Conservation (phyloP, 2,329 filamentous ascomycete genomes). For the Aspergillus fischeri region DNA sequence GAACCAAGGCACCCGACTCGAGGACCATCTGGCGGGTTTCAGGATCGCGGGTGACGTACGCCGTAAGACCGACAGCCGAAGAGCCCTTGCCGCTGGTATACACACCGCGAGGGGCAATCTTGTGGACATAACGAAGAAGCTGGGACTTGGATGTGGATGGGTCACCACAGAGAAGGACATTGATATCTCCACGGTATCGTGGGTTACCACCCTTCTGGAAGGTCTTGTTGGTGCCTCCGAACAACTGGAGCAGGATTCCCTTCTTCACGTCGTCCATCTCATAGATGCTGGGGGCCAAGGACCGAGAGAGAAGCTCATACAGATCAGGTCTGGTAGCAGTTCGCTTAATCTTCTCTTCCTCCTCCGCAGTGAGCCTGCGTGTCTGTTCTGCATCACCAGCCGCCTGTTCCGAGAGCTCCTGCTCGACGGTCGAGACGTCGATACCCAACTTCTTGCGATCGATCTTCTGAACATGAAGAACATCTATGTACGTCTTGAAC, state of each 20-base stretch:
- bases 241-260: constrained; percentile 91
- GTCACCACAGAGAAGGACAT: constrained; percentile 92
- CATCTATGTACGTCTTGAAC: constrained; percentile 97
- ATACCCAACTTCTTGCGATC: constrained; percentile 93
- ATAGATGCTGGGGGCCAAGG: constrained; percentile 89
- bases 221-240: constrained; percentile 95
- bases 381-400: constrained; percentile 74
- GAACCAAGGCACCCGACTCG: constrained; percentile 68
- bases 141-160: constrained; percentile 97
- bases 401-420: constrained; percentile 70
- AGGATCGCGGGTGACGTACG: constrained; percentile 71
- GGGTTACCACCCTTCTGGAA: constrained; percentile 96
- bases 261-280: constrained; percentile 99
- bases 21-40: constrained; percentile 70
- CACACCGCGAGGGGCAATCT: constrained; percentile 85
- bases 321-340: constrained; percentile 79
- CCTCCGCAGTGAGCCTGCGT: constrained; percentile 76
- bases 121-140: constrained; percentile 89
- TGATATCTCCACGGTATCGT: constrained; percentile 95
- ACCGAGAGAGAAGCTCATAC: constrained; percentile 87
- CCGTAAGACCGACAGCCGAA: constrained; percentile 70
- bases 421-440: constrained; percentile 81
- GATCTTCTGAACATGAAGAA: constrained; percentile 91
- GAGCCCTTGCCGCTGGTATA: constrained; percentile 75
- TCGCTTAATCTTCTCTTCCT: constrained; percentile 81